Evolutionary conservation across 2,329 filamentous ascomycete species (phyloP).

Genomic region (Aspergillus melleus): DNA sequence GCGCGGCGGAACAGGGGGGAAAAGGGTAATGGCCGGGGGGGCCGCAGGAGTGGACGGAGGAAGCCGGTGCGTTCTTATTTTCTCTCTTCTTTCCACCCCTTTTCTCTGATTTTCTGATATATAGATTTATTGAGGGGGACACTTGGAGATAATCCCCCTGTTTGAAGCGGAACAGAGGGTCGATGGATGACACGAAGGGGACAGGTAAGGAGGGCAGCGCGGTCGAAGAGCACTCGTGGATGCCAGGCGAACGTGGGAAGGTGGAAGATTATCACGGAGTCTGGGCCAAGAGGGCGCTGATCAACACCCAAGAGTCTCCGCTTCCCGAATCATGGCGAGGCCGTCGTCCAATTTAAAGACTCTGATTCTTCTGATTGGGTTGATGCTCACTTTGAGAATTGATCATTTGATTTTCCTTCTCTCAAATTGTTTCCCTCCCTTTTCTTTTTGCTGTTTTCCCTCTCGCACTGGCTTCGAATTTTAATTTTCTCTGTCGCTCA

Average conservation of each 20-base stretch:
- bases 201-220: constrained; percentile 13
- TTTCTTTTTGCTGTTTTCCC: not conserved
- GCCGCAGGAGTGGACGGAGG: constrained; percentile 8
- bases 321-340: constrained; percentile 31
- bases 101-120: not conserved
- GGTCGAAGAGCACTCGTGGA: constrained; percentile 24
- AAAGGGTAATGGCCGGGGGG: constrained; percentile 15
- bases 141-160: not conserved
- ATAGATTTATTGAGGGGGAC: not conserved
- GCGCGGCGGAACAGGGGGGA: constrained; percentile 23
- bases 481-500: not conserved
- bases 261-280: constrained; percentile 19
- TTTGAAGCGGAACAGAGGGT: constrained; percentile 4
- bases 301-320: constrained; percentile 30
- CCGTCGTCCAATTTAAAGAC: constrained; percentile 3
- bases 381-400: constrained; percentile 1
- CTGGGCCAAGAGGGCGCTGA: constrained; percentile 29
- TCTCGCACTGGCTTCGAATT: not conserved
- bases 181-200: constrained; percentile 4
- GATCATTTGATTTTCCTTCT: not conserved
- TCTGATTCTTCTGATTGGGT: not conserved
- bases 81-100: not conserved
- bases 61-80: not conserved
- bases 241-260: constrained; percentile 27
- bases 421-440: not conserved